phyloP scores from a whole-genome alignment of 2,329 filamentous ascomycete species.

The Fusarium sp. region DNA sequence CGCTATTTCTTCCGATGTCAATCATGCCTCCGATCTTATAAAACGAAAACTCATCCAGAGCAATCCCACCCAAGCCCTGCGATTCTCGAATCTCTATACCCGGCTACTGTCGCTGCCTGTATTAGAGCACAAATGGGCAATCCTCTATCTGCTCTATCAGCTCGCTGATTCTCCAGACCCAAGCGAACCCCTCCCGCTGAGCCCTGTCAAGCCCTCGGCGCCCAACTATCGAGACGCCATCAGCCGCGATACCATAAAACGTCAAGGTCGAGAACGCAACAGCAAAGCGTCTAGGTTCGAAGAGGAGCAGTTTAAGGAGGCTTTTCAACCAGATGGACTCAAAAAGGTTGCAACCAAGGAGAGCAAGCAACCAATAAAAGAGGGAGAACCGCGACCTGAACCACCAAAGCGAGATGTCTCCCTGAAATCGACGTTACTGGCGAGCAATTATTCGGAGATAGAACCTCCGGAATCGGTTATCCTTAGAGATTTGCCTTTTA shows the following conservation, averaged over 20 bases:
- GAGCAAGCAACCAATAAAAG: constrained; percentile 52
- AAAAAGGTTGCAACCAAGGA: constrained; percentile 57
- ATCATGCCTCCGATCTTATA: constrained; percentile 93
- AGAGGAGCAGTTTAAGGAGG: constrained; percentile 62
- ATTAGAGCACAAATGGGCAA: constrained; percentile 95
- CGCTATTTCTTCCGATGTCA: constrained; percentile 76
- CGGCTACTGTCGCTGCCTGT: constrained; percentile 90
- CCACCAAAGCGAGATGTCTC: constrained; percentile 61
- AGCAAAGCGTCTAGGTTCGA: constrained; percentile 55
- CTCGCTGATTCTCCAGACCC: constrained; percentile 76
- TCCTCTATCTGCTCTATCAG: constrained; percentile 89
- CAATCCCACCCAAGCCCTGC: constrained; percentile 80
- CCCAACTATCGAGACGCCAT: constrained; percentile 54
- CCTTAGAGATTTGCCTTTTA: constrained; percentile 87
- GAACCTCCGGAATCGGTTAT: constrained; percentile 73
- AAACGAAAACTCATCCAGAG: constrained; percentile 86
- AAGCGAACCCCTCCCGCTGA: constrained; percentile 61
- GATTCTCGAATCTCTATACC: constrained; percentile 91
- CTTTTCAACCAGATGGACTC: constrained; percentile 65
- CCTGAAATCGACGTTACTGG: constrained; percentile 67
- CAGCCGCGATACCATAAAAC: constrained; percentile 51
- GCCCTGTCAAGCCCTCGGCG: constrained; percentile 54
- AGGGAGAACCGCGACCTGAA: constrained; percentile 49
- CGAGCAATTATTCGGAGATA: constrained; percentile 66
- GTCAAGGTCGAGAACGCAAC: constrained; percentile 53